phyloP scores from a whole-genome alignment of 768 basidiomycete species.

The Atractiella rhizophila region DNA sequence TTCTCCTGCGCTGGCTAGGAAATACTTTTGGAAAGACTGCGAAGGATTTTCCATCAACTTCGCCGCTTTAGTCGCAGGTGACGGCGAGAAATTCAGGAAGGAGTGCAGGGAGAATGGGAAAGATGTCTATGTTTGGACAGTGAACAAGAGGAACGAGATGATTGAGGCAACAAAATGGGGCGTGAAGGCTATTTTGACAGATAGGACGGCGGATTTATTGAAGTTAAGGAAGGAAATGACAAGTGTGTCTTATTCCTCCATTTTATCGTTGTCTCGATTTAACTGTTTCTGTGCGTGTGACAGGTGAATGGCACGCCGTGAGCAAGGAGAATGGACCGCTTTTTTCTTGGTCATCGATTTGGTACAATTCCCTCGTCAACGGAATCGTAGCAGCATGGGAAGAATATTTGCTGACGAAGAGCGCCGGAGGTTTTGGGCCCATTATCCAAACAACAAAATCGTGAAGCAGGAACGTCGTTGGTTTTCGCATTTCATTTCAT shows the following conservation, averaged over 20 bases:
- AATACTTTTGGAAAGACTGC: constrained; percentile 71
- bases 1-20: constrained; percentile 42
- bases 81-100: constrained; percentile 43
- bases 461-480: too few relatives aligned
- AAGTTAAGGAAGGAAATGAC: constrained; percentile 13
- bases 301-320: too few relatives aligned
- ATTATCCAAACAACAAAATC: too few relatives aligned
- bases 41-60: constrained; percentile 71
- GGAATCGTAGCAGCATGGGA: too few relatives aligned
- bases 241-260: constrained; percentile 1
- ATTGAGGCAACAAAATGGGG: constrained; percentile 64
- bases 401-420: too few relatives aligned
- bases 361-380: too few relatives aligned
- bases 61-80: constrained; percentile 37
- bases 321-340: too few relatives aligned
- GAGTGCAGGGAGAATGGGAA: constrained; percentile 39
- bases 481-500: too few relatives aligned
- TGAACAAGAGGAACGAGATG: constrained; percentile 69
- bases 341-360: too few relatives aligned
- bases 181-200: constrained; percentile 52
- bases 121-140: constrained; percentile 74
- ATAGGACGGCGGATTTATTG: constrained; percentile 23
- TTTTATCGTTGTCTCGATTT: too few relatives aligned
- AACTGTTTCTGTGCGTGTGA: too few relatives aligned
- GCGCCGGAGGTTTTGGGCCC: too few relatives aligned